Evolutionary conservation across 1,284 basidiomycete genomes (phyloP).

Genomic region (Microbotryomycetes sp.): DNA sequence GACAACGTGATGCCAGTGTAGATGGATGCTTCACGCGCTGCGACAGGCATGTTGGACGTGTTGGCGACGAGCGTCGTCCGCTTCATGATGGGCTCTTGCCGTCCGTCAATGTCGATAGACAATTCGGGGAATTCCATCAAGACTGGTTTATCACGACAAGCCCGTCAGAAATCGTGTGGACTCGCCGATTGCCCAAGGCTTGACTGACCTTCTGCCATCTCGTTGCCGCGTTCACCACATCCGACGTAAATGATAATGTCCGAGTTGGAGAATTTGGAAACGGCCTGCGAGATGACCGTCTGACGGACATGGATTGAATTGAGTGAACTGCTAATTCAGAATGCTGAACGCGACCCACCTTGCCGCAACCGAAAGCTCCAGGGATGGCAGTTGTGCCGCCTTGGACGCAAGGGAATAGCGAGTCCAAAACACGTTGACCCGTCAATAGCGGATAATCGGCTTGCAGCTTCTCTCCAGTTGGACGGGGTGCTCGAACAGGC

Average conservation of each 20-base stretch:
- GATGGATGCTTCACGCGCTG: conserved; percentile 97
- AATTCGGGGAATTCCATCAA: conserved; percentile 78
- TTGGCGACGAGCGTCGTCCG: conserved; percentile 98
- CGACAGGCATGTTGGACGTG: conserved; percentile 99
- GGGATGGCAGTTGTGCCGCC: conserved; percentile 99
- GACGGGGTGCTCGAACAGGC: conserved; percentile 97
- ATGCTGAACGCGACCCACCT: conserved; percentile 24
- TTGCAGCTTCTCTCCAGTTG: conserved; percentile 87
- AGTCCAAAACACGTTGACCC: conserved; percentile 94
- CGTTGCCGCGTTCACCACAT: conserved; percentile 50
- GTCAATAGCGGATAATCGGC: conserved; percentile 89
- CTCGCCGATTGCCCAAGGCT: conserved; percentile 1
- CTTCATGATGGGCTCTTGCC: conserved; percentile 99
- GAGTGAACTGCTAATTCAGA: neutral
- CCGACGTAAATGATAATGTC: conserved; percentile 99
- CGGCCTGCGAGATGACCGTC: conserved; percentile 92
- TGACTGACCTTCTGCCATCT: conserved; percentile 91
- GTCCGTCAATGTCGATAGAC: conserved; percentile 77
- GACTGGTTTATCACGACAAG: no score
- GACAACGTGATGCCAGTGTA: conserved; percentile 99
- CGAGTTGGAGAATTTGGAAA: conserved; percentile 99
- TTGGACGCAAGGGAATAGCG: conserved; percentile 94
- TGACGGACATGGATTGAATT: conserved; percentile 1
- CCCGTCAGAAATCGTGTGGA: conserved; percentile 1
- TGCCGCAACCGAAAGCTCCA: conserved; percentile 88